A percentile compares a stretch with the other conserved stretches of the same genome.
Conservation (phyloP, 257 asterid genomes). For the Nicotiana benthamiana region DNA sequence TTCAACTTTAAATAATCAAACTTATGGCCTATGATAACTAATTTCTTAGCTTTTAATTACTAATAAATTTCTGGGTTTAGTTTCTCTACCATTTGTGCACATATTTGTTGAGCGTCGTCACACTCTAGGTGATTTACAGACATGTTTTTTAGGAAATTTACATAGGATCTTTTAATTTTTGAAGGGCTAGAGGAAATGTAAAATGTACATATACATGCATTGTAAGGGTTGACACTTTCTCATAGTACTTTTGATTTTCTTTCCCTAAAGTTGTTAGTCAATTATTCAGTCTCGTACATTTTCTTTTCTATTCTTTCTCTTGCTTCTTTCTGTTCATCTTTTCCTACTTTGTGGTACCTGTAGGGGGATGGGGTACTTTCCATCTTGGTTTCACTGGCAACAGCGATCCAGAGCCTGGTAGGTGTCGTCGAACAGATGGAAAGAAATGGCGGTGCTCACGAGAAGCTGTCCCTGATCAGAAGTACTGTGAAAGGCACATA, state of each 20-base stretch:
- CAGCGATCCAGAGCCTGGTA: constrained; percentile 94
- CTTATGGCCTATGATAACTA: background rate
- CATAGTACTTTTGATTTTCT: background rate
- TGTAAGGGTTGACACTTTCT: background rate
- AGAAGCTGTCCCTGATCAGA: constrained; percentile 95
- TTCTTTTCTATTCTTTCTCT: background rate
- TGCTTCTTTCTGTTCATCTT: background rate
- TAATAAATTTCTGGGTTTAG: too few relatives aligned
- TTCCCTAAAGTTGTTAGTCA: background rate
- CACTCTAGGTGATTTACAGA: background rate
- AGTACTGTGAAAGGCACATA: constrained; percentile 96
- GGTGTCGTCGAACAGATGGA: constrained; percentile 98
- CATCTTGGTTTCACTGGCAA: constrained; percentile 72
- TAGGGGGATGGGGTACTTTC: constrained; percentile 90
- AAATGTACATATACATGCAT: too few relatives aligned
- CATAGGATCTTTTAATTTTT: background rate
- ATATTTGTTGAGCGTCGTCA: background rate
- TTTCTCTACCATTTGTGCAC: background rate
- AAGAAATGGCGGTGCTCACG: constrained; percentile 99
- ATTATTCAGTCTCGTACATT: background rate
- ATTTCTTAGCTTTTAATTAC: too few relatives aligned
- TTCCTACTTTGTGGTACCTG: constrained; percentile 1
- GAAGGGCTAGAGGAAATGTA: background rate
- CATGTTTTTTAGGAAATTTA: background rate
- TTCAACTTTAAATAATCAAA: background rate